Evolutionary conservation across 2,329 filamentous ascomycete species (phyloP).

Genomic region (Dactylonectria macrodidyma): DNA sequence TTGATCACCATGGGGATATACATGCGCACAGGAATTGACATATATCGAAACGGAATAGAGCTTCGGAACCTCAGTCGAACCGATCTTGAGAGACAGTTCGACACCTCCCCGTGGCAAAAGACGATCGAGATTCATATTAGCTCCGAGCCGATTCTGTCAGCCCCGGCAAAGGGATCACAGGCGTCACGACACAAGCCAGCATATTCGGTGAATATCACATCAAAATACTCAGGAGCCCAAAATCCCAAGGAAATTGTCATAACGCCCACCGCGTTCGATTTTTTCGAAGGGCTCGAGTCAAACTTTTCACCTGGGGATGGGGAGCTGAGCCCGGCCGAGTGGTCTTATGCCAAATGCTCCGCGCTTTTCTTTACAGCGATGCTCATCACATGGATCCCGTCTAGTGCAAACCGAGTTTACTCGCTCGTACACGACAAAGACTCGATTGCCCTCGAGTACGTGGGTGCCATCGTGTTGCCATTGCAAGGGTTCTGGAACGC

Average conservation of each 20-base stretch:
- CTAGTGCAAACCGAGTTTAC: slow-evolving; percentile 80
- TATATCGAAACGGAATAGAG: slow-evolving; percentile 22
- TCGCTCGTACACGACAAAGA: slow-evolving; percentile 68
- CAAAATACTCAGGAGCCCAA: slow-evolving; percentile 73
- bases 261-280: neutral
- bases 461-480: slow-evolving; percentile 79
- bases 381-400: slow-evolving; percentile 79
- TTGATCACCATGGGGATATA: slow-evolving; percentile 23
- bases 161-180: neutral
- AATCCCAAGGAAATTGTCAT: neutral
- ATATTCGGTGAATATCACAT: slow-evolving; percentile 13
- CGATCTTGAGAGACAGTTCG: slow-evolving; percentile 11
- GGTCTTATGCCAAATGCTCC: slow-evolving; percentile 76
- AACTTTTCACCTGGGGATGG: neutral
- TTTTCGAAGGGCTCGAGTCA: neutral
- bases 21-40: slow-evolving; percentile 20
- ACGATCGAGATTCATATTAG: slow-evolving; percentile 16
- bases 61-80: slow-evolving; percentile 18
- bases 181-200: neutral
- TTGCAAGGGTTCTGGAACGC: slow-evolving; percentile 86
- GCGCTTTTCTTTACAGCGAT: slow-evolving; percentile 77
- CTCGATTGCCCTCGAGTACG: slow-evolving; percentile 71
- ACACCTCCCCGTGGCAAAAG: slow-evolving; percentile 10
- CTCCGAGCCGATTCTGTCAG: slow-evolving; percentile 3
- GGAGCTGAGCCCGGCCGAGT: slow-evolving; percentile 66